Base-by-base conservation (phyloP, 2,329 filamentous ascomycete genomes). In the Penicillium sp. region DNA sequence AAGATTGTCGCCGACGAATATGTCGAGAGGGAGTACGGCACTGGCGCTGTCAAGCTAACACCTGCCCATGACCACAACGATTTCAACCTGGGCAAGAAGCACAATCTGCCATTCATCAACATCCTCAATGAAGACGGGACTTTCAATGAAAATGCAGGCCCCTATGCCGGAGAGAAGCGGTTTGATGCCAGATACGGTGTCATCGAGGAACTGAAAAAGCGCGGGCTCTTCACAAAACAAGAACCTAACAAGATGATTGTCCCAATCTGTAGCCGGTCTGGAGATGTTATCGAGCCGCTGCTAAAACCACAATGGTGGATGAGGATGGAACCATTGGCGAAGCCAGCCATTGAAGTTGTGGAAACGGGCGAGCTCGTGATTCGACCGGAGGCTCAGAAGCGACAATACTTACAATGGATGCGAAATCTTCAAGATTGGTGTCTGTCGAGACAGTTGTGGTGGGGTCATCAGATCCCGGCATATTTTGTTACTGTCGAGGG, bases 221-320 rank as follows among this genome's bases (percentile, higher is more conserved):
- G 87, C 58, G 91, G 91, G 2, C 80, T 97, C 3, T 97, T 91
- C 67, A 91, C 96, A 33, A 93, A 96, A 77, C 95, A 94, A 81
- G 91, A 94, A 77, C 85, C 94, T 73, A 97, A 97, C 74, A 84
- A 92, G 37, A 97, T 97, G 93, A 92, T 88, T 71, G 89, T 97
- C 8, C 92, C 92, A 4, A 78, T 93, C n/a, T 97, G 91, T 72
- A 81, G 84, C 31, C 93, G 92, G 77, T 92, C 90, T 42, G 95
- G 93, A 77, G 94, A 97, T 71, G 82, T 96, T 51, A 96, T 99
- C 63, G 93, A 99, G 77, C 93, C 93, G 4, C 79, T 96, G 36
- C 83, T 97, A 80, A 97, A 96, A 80, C 92, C 92, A 7, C 93
- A 97, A 73, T 97, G 94, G 93, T 99, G 92, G 92, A 92, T 97